Evolutionary conservation across 2,329 filamentous ascomycete genomes (phyloP).

Genomic region (Fusarium torulosum): DNA sequence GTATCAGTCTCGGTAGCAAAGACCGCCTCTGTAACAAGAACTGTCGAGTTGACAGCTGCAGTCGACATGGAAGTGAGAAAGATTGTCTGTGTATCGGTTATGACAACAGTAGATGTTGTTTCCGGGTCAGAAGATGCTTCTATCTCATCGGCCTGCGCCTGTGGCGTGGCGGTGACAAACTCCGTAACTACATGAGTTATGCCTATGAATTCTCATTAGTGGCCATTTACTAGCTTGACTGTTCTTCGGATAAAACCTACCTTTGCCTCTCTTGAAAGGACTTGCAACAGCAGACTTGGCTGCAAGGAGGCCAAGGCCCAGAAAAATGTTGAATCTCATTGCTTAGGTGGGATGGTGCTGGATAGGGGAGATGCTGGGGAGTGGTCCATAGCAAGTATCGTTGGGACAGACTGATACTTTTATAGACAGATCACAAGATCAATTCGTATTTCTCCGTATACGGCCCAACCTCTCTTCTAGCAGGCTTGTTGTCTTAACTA

Average conservation of each 20-base stretch:
- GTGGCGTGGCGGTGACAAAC: background rate
- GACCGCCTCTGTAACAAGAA: background rate
- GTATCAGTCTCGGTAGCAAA: conserved; percentile 1
- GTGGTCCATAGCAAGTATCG: background rate
- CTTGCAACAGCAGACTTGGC: conserved; percentile 21
- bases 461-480: background rate
- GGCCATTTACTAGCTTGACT: background rate
- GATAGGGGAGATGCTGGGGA: background rate
- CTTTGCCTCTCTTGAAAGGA: background rate
- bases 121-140: background rate
- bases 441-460: background rate
- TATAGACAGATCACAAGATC: background rate
- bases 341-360: background rate
- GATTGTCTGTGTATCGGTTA: background rate
- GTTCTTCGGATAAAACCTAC: background rate
- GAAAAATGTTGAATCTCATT: conserved; percentile 11
- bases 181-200: background rate
- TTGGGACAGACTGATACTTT: background rate
- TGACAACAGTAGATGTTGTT: background rate
- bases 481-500: background rate
- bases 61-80: background rate
- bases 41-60: background rate
- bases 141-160: background rate
- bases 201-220: background rate
- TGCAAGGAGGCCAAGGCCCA: conserved; percentile 17